Percentiles rank a stretch among this genome's conserved stretches.
These are phyloP conservation scores for Phaeomoniella chlamydospora DNA, from an alignment of 2,329 filamentous ascomycete species.

Conservation along the genomic window DNA sequence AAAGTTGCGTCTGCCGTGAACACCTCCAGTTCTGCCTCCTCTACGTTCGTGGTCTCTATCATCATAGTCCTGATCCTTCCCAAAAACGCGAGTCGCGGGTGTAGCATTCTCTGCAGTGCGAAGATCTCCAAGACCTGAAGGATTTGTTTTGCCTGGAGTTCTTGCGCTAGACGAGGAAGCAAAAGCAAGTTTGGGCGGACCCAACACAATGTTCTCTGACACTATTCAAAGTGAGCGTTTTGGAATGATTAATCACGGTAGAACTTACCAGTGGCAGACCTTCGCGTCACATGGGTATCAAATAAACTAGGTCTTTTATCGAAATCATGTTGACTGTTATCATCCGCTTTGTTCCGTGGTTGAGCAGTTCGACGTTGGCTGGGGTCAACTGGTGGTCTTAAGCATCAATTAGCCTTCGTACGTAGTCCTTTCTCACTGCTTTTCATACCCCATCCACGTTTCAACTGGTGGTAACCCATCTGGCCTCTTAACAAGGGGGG, in stretches of 20 bases:
- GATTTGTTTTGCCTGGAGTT: conserved; percentile 26
- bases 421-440: conserved; percentile 3
- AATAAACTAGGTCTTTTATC: conserved; percentile 23
- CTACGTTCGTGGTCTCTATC: conserved; percentile 17
- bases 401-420: conserved; percentile 7
- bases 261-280: conserved; percentile 29
- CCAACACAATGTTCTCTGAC: conserved; percentile 70
- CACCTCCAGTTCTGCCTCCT: conserved; percentile 17
- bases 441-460: conserved; percentile 82
- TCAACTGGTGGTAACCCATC: conserved; percentile 66
- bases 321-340: conserved; percentile 8
- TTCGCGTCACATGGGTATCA: conserved; percentile 28
- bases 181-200: conserved; percentile 71
- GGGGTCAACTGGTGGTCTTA: conserved; percentile 26
- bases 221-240: conserved; percentile 18
- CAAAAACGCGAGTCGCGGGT: conserved; percentile 8
- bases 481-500: conserved; percentile 72
- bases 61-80: conserved; percentile 8
- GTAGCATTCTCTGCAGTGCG: conserved; percentile 10
- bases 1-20: conserved; percentile 19
- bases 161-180: conserved; percentile 55
- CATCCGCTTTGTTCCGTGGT: conserved; percentile 8
- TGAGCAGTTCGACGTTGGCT: conserved; percentile 13
- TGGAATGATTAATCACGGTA: conserved; percentile 14
- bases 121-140: neutral